Evolutionary conservation across 2,329 filamentous ascomycete species (phyloP), one percentile per base, ranked within the genome.

Genomic region (Colletotrichum nymphaeae): DNA sequence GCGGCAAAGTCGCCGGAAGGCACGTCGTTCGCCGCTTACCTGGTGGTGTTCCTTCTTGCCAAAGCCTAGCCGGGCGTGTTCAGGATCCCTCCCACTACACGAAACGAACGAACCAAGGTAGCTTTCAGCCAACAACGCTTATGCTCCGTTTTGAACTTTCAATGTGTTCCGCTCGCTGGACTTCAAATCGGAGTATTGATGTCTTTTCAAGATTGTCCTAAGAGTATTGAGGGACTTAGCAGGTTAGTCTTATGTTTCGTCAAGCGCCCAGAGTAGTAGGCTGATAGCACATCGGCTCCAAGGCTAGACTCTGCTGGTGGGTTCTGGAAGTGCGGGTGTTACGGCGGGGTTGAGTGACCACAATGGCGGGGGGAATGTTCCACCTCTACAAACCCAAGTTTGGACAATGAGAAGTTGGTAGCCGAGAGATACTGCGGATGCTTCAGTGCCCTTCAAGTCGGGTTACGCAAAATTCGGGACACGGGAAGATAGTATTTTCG

Each of bases 311-410:
- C 37, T 30, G 53, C 67, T n/a, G 26, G 52, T 55, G 62, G 63
- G 11, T 58, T 30, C 58, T 70, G 42, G 42, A 42, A 58, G 62
- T 14, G 46, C 24, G 55, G 56, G 46, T 67, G 14, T n/a, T 35
- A 46, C 65, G 30, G 65, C 69, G 59, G 69, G 69, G 65, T 69
- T 55, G 26, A 19, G 58, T 3, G 35, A 30, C 14, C 49, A 53
- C 65, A 11, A 69, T 63, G 65, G 65, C 69, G 69, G 65, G 65
- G 58, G 16, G 3, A 19, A 42, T 63, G 58, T 53, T 46, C 37
- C 32, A 65, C 53, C 65, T 46, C 19, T 30, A 46, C 58, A 35
- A n/a, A 35, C 32, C 12, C 9, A 11, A 22, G 19, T 52, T 42
- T 11, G 1, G 42, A 22, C 30, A 2, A 2, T 5, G 37, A 46